A percentile compares a stretch with the other conserved stretches of the same genome.
Conservation (phyloP, 1,139 yeast genomes). For the Eremothecium coryli region DNA sequence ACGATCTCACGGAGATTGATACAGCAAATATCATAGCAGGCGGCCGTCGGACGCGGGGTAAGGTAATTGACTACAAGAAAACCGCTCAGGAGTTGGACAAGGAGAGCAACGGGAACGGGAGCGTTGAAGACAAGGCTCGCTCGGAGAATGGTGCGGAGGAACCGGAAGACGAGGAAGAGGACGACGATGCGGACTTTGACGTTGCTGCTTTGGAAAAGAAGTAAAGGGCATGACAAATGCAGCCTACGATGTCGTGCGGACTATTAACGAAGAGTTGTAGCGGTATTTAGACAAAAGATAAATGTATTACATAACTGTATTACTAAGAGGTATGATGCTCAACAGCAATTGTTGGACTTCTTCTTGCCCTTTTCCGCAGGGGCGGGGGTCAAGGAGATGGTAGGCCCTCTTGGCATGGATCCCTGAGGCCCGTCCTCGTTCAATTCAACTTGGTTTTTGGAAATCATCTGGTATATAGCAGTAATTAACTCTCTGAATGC, state of each 20-base stretch:
- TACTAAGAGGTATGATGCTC: too few species aligned
- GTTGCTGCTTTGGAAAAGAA: constrained; percentile 1
- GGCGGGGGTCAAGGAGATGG: constrained; percentile 87
- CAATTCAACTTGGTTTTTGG: constrained; percentile 77
- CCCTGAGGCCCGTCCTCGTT: constrained; percentile 33
- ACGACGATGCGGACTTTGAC: constrained; percentile 19
- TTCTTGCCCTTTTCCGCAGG: constrained; percentile 70
- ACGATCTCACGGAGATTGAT: constrained; percentile 77
- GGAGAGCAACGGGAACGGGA: constrained; percentile 28
- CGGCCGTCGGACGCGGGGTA: constrained; percentile 89
- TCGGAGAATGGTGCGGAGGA: constrained; percentile 6
- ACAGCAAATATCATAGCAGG: constrained; percentile 70
- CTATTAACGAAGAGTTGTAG: neutral
- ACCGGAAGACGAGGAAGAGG: constrained; percentile 33
- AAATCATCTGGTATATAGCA: constrained; percentile 86
- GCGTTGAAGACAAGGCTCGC: constrained; percentile 3
- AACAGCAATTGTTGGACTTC: constrained; percentile 59
- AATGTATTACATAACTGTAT: neutral
- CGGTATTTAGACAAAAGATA: neutral
- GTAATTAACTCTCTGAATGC: constrained; percentile 89
- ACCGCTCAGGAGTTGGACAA: constrained; percentile 70
- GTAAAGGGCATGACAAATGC: too few species aligned
- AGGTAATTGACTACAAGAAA: constrained; percentile 74
- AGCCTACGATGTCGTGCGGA: too few species aligned
- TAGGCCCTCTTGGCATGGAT: constrained; percentile 56